Evolutionary conservation across 169 alveolate species (phyloP).

Genomic region (Pseudocohnilembus persalinus): DNA sequence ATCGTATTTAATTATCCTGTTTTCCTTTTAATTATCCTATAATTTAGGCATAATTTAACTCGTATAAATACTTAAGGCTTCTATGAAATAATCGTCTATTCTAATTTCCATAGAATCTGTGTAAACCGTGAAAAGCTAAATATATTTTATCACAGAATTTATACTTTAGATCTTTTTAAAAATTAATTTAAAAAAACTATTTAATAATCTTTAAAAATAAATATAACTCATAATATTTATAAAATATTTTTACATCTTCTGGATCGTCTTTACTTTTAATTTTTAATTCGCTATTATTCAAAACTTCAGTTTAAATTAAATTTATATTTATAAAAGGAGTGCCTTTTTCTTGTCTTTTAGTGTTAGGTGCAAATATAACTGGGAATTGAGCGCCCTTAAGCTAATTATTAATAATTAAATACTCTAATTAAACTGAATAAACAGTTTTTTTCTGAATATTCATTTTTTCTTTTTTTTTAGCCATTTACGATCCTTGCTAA

Average conservation of each 20-base stretch:
- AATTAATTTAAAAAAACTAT: too few relatives aligned
- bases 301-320: conserved; percentile 12
- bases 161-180: conserved; percentile 1
- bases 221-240: neutral
- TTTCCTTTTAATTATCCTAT: neutral
- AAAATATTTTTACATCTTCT: neutral
- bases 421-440: conserved; percentile 12
- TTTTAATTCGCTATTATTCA: neutral
- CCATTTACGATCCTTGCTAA: neutral
- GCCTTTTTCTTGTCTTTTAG: conserved; percentile 13
- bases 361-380: conserved; percentile 42
- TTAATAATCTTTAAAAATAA: too few relatives aligned
- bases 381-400: conserved; percentile 37
- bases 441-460: conserved; percentile 8
- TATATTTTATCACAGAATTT: conserved; percentile 23
- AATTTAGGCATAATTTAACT: conserved; percentile 15
- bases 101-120: conserved; percentile 43
- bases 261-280: neutral
- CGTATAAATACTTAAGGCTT: conserved; percentile 8
- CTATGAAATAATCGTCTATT: conserved; percentile 40
- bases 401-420: conserved; percentile 34
- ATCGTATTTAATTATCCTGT: neutral
- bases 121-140: conserved; percentile 19
- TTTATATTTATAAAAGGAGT: conserved; percentile 32
- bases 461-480: neutral